Base-by-base conservation (phyloP, 176 grass and related monocot species). In the Dactylis glomerata region DNA sequence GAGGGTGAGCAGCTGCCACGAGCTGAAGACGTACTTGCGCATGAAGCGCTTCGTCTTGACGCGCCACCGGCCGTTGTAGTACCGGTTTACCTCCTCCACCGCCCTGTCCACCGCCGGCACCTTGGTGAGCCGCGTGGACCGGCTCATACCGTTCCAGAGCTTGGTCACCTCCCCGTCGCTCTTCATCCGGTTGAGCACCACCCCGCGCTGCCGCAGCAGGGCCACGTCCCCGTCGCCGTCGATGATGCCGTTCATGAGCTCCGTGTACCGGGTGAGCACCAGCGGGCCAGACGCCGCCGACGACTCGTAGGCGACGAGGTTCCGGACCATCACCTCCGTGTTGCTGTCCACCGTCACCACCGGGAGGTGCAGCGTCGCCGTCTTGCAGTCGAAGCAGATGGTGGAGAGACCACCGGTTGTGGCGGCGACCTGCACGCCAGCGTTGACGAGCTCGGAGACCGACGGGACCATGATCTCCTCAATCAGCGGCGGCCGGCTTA, bases 401-500 rank as follows among this genome's bases (percentile, higher is more conserved):
- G 76, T 94, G 13, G 72, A 84, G 3, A 94, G 57, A 82, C 89
- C 92, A 22, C 95, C 90, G 19, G 63, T 19, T 54, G 88, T 93
- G 20, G 95, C 82, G 54, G 33, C 26, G 79, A 97, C 76, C 71
- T 89, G 83, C 24, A 97, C 88, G 19, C 95, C 88, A 22, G 86
- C 50, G 79, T 57, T 78, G 46, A 44, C 40, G 6, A 97, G 92
- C 67, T 97, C 85, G 0, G 85, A 80, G 14, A 97, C 95, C 0
- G 92, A 97, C 0, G 95, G 92, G n/a, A 95, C 83, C 92, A 92
- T 97, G 89, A 94, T 97, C 88, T 94, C 92, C 83, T 97, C 95
- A 31, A 94, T 86, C 82, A 91, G 76, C 23, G 95, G 95, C 3
- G 92, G 84, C 9, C 77, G 88, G 63, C 84, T 86, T 14, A 90